phyloP scores from a whole-genome alignment of 2,329 filamentous ascomycete species.

The Cadophora luteo-olivacea region DNA sequence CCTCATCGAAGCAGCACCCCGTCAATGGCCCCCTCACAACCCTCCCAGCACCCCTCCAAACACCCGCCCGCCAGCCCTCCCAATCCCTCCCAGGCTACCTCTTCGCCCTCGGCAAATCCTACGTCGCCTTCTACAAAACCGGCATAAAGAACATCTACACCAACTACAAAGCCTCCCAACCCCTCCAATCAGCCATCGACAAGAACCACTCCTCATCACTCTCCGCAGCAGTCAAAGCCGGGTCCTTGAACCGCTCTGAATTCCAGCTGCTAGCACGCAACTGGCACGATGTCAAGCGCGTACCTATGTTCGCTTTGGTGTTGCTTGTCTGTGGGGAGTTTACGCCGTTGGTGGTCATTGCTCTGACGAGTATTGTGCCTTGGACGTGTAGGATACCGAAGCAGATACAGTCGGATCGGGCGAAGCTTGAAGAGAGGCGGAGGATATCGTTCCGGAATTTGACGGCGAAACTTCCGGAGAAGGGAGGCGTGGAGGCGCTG shows the following conservation, averaged over 20 bases:
- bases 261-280: conserved; percentile 75
- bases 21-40: conserved; percentile 78
- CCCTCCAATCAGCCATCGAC: conserved; percentile 55
- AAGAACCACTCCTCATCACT: conserved; percentile 46
- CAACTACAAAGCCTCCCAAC: conserved; percentile 60
- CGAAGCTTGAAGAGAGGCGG: conserved; percentile 60
- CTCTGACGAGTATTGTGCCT: conserved; percentile 74
- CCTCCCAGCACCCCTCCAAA: conserved; percentile 70
- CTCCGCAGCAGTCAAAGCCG: conserved; percentile 44
- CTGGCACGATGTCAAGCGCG: conserved; percentile 73
- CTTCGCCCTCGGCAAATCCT: conserved; percentile 67
- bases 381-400: conserved; percentile 82
- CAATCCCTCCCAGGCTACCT: conserved; percentile 48
- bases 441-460: conserved; percentile 53
- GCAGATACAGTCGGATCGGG: conserved; percentile 68
- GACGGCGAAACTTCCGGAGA: conserved; percentile 39
- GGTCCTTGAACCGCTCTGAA: conserved; percentile 64
- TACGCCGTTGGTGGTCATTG: conserved; percentile 79
- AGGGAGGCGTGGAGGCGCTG: conserved; percentile 42
- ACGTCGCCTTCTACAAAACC: conserved; percentile 85
- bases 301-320: conserved; percentile 80
- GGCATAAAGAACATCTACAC: conserved; percentile 77
- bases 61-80: conserved; percentile 61
- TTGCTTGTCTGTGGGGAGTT: conserved; percentile 85
- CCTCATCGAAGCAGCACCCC: conserved; percentile 30